Evolutionary conservation across 768 basidiomycete species (phyloP).

Genomic region (Boletus bicolor): DNA sequence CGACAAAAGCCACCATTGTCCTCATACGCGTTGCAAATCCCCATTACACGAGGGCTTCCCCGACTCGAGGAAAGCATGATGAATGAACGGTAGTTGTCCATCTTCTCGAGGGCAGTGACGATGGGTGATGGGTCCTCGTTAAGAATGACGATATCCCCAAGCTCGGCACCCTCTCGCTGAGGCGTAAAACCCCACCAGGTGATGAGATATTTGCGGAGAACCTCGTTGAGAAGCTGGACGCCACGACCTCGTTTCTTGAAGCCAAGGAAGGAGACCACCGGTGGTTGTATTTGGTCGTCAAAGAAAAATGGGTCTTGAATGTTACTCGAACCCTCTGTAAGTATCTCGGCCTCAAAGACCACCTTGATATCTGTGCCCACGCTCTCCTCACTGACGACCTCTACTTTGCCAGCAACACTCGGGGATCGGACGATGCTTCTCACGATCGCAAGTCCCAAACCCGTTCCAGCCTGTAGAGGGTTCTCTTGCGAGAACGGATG

Average conservation of each 20-base stretch:
- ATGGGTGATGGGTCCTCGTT: slow-evolving; percentile 74
- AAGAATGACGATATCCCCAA: slow-evolving; percentile 72
- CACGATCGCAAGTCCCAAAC: slow-evolving; percentile 92
- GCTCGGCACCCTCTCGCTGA: slow-evolving; percentile 36
- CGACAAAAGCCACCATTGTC: slow-evolving; percentile 83
- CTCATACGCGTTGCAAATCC: slow-evolving; percentile 68
- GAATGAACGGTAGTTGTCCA: slow-evolving; percentile 62
- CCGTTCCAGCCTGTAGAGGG: slow-evolving; percentile 88
- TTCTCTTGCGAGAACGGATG: slow-evolving; percentile 98
- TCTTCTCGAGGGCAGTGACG: slow-evolving; percentile 50
- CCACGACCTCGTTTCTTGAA: slow-evolving; percentile 69
- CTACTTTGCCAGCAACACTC: slow-evolving; percentile 85
- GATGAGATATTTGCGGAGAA: slow-evolving; percentile 62
- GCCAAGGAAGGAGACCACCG: slow-evolving; percentile 64
- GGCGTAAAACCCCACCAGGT: slow-evolving; percentile 76
- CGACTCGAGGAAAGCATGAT: slow-evolving; percentile 72
- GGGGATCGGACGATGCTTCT: slow-evolving; percentile 87
- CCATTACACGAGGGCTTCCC: slow-evolving; percentile 60
- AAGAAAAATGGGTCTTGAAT: slow-evolving; percentile 47
- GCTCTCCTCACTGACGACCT: slow-evolving; percentile 90
- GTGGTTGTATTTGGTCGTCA: slow-evolving; percentile 39
- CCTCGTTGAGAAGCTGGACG: slow-evolving; percentile 58
- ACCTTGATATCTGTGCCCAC: slow-evolving; percentile 91
- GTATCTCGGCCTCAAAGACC: slow-evolving; percentile 68
- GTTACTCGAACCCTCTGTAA: slow-evolving; percentile 38